Conservation (phyloP, 2,329 filamentous ascomycete genomes). For the Aspergillus terreus region DNA sequence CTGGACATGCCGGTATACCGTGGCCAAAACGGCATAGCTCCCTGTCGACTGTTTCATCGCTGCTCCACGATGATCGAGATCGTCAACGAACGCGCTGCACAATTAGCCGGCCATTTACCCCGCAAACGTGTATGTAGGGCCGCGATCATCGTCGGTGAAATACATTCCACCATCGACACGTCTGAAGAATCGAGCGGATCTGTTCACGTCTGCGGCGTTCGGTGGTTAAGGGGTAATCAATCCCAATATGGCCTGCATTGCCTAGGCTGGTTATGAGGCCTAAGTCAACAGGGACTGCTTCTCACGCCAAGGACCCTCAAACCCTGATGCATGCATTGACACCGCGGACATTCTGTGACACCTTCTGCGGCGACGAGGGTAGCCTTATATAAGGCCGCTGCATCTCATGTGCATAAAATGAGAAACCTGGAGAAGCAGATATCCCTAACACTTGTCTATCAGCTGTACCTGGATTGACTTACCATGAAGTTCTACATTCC, state of each 20-base stretch:
- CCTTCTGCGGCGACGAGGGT: neutral
- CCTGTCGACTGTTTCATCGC: neutral
- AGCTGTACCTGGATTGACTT: neutral
- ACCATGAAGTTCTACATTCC: conserved; percentile 9
- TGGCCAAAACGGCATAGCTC: conserved; percentile 7
- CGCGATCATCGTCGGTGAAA: neutral
- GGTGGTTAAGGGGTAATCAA: neutral
- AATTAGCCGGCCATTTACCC: neutral
- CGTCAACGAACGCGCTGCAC: neutral
- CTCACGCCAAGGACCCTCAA: neutral
- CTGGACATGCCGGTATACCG: neutral
- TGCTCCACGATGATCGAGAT: neutral
- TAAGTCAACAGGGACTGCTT: no score
- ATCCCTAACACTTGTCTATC: no score
- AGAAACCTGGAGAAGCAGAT: no score
- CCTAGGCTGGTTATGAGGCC: no score
- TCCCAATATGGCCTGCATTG: neutral
- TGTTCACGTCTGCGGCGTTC: neutral
- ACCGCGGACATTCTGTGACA: neutral
- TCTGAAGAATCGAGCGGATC: neutral
- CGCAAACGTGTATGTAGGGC: neutral
- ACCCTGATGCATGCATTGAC: neutral
- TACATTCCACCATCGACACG: neutral
- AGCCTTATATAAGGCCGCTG: no score
- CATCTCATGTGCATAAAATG: no score